Percentiles rank a stretch among this genome's conserved stretches.
These are phyloP conservation scores for Perilla frutescens DNA, from an alignment of 257 asterid species.

Conservation along the genomic window DNA sequence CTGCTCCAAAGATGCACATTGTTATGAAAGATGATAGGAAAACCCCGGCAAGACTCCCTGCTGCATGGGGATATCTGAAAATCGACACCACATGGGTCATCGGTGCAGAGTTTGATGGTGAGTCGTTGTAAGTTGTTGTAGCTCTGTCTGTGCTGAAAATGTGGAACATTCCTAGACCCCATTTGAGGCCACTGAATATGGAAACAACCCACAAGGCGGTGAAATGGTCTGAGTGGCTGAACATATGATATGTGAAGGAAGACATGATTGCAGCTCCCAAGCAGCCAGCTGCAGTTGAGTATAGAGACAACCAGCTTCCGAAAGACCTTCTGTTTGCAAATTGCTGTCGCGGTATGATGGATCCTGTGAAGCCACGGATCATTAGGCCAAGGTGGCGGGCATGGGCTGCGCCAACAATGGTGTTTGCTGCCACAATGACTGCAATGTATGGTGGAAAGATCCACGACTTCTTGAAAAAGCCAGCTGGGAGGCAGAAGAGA, in stretches of 20 bases:
- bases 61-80: constrained; percentile 77
- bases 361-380: constrained; percentile 75
- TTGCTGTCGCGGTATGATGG: constrained; percentile 46
- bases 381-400: constrained; percentile 80
- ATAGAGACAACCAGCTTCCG: constrained; percentile 72
- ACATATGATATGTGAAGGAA: constrained; percentile 73
- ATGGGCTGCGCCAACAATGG: constrained; percentile 68
- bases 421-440: constrained; percentile 67
- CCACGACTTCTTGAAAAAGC: constrained; percentile 75
- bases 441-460: constrained; percentile 82
- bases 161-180: constrained; percentile 76
- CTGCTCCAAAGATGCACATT: constrained; percentile 77
- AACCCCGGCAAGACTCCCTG: constrained; percentile 80
- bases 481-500: constrained; percentile 89
- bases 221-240: constrained; percentile 64
- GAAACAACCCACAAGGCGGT: constrained; percentile 87
- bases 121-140: constrained; percentile 27
- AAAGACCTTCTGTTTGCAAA: constrained; percentile 60
- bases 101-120: constrained; percentile 37
- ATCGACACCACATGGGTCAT: constrained; percentile 60
- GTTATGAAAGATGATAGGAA: constrained; percentile 75
- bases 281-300: constrained; percentile 79
- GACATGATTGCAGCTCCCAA: constrained; percentile 77
- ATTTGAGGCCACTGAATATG: constrained; percentile 81
- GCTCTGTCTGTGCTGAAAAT: constrained; percentile 54